phyloP scores from a whole-genome alignment of 2,329 filamentous ascomycete genomes.

The Tetracladium maxilliforme region DNA sequence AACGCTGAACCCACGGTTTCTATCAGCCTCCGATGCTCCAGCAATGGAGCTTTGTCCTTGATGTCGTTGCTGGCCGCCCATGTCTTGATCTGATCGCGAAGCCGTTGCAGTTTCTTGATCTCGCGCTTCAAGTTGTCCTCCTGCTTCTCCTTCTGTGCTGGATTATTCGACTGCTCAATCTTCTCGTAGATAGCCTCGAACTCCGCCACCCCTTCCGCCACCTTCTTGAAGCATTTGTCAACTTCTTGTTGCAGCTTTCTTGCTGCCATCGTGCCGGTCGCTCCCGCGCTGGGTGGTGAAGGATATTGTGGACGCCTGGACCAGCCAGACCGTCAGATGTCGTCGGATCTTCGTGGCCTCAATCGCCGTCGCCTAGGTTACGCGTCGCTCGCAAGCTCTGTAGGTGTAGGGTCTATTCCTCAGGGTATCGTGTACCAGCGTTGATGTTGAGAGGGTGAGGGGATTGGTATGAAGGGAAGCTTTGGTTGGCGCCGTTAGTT shows the following conservation, averaged over 20 bases:
- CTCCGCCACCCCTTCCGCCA: conserved; percentile 77
- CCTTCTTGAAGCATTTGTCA: conserved; percentile 99
- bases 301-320: no score
- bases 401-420: no score
- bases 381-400: no score
- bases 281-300: conserved; percentile 3
- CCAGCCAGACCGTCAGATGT: no score
- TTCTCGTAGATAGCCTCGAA: conserved; percentile 97
- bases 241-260: conserved; percentile 97
- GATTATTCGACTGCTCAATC: conserved; percentile 83
- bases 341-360: no score
- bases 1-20: conserved; percentile 57
- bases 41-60: conserved; percentile 93
- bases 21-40: conserved; percentile 91
- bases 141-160: conserved; percentile 93
- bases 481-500: no score
- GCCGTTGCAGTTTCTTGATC: conserved; percentile 97
- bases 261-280: conserved; percentile 59
- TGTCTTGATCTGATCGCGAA: conserved; percentile 98
- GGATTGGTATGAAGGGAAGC: no score
- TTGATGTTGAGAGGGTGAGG: no score
- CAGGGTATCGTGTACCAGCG: no score
- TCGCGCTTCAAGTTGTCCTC: conserved; percentile 97
- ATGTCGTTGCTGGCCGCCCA: conserved; percentile 98
- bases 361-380: no score